Evolutionary conservation across 2,329 filamentous ascomycete genomes (phyloP).

Genomic region (Blastomyces gilchristii): DNA sequence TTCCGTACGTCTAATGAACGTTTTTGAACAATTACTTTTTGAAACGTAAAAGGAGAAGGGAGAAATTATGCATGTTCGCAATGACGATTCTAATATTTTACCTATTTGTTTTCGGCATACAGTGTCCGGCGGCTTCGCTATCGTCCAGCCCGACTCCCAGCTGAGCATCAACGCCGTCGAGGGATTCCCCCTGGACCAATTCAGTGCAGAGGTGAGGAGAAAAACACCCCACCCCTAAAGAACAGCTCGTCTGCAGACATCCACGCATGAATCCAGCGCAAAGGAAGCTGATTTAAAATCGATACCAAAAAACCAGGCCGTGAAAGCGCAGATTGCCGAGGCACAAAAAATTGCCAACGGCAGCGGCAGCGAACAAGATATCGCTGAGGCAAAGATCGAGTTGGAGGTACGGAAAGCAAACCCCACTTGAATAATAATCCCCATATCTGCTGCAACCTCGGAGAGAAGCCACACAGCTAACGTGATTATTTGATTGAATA

Average conservation of each 20-base stretch:
- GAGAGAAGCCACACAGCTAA: background rate
- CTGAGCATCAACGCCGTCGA: slow-evolving; percentile 98
- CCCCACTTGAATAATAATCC: background rate
- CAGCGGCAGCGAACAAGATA: slow-evolving; percentile 87
- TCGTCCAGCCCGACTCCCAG: slow-evolving; percentile 87
- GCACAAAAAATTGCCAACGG: slow-evolving; percentile 90
- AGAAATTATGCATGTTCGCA: background rate
- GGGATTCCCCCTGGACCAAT: slow-evolving; percentile 88
- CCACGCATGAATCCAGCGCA: background rate
- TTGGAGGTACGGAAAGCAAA: slow-evolving; percentile 60
- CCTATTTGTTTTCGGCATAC: slow-evolving; percentile 6
- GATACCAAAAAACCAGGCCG: slow-evolving; percentile 42
- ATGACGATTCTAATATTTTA: slow-evolving; percentile 5
- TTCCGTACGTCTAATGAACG: slow-evolving; percentile 66
- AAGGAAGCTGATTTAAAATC: background rate
- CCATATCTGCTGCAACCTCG: background rate
- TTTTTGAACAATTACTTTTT: background rate
- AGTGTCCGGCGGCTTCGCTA: slow-evolving; percentile 96
- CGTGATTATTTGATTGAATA: slow-evolving; percentile 12
- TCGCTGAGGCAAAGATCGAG: slow-evolving; percentile 98
- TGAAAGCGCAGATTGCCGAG: slow-evolving; percentile 83
- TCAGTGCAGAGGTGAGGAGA: slow-evolving; percentile 63
- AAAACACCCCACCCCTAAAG: background rate
- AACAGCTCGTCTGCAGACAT: background rate
- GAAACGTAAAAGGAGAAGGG: too few species aligned